Evolutionary conservation across 139 green algal genomes (phyloP).

Genomic region (Asterochloris sp.): DNA sequence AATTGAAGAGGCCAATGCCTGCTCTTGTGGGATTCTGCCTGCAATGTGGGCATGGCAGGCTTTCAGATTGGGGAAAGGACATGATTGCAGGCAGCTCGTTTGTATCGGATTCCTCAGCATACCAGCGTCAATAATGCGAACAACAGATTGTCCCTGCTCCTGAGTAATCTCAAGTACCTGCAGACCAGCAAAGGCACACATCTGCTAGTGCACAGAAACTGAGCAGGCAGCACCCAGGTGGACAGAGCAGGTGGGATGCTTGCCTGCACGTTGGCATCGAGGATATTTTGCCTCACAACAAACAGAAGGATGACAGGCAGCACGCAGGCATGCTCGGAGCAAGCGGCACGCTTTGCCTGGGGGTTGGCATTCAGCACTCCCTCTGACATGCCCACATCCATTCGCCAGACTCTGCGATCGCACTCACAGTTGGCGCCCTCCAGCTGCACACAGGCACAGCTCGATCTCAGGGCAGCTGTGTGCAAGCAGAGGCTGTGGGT

Average conservation of each 20-base stretch:
- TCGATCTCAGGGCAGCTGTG: neutral
- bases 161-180: constrained; percentile 13
- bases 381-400: constrained; percentile 87
- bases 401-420: constrained; percentile 78
- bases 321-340: neutral
- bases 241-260: neutral
- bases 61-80: no score
- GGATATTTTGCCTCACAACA: no score
- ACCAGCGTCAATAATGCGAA: neutral
- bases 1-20: neutral
- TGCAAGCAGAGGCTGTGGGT: neutral
- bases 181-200: neutral
- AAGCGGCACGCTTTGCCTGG: constrained; percentile 18
- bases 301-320: neutral
- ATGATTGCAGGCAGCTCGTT: neutral
- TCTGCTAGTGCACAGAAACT: neutral
- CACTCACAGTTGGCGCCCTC: constrained; percentile 83
- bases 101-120: neutral
- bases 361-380: constrained; percentile 76
- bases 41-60: no score
- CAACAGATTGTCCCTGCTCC: neutral
- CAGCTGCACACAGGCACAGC: constrained; percentile 36
- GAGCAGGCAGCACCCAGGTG: neutral
- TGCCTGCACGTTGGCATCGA: neutral
- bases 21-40: neutral